Percentiles rank a stretch among this genome's conserved stretches.
Conservation (phyloP, 2,329 filamentous ascomycete species). For the Aspergillus aculeatus region DNA sequence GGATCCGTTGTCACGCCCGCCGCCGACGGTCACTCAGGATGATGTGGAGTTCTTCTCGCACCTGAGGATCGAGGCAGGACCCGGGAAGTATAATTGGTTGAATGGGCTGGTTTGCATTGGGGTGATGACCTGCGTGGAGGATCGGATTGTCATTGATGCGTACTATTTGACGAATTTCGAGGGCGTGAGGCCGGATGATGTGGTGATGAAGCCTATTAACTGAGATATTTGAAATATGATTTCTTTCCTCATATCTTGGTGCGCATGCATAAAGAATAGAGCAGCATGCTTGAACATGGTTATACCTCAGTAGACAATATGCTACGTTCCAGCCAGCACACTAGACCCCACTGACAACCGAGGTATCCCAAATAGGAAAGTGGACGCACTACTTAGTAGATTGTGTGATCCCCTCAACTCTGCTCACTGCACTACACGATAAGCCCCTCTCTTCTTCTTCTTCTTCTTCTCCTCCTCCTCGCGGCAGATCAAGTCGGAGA, state of each 20-base stretch:
- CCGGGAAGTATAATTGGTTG: slow-evolving; percentile 25
- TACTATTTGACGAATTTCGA: slow-evolving; percentile 26
- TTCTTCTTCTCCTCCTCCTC: too few relatives aligned
- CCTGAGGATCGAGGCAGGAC: slow-evolving; percentile 22
- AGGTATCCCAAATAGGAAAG: neutral
- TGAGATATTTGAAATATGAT: too few relatives aligned
- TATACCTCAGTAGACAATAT: too few relatives aligned
- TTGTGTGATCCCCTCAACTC: too few relatives aligned
- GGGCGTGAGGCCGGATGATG: slow-evolving; percentile 20
- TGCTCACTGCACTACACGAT: neutral
- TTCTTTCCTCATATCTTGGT: too few relatives aligned
- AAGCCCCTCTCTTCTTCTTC: neutral
- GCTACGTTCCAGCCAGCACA: too few relatives aligned
- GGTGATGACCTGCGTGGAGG: slow-evolving; percentile 23
- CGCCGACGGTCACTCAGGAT: slow-evolving; percentile 20
- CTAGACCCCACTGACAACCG: neutral
- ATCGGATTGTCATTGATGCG: slow-evolving; percentile 26
- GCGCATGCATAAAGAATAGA: too few relatives aligned
- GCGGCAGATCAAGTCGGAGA: too few relatives aligned
- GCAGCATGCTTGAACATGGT: too few relatives aligned
- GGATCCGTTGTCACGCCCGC: slow-evolving; percentile 14
- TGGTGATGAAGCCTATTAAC: slow-evolving; percentile 10
- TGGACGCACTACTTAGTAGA: neutral
- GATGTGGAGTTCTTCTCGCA: slow-evolving; percentile 29
- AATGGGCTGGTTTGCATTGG: slow-evolving; percentile 28